These are phyloP conservation scores for Saturnispora serradocipensis DNA, from an alignment of 805 yeast species.

Conservation along the genomic window DNA sequence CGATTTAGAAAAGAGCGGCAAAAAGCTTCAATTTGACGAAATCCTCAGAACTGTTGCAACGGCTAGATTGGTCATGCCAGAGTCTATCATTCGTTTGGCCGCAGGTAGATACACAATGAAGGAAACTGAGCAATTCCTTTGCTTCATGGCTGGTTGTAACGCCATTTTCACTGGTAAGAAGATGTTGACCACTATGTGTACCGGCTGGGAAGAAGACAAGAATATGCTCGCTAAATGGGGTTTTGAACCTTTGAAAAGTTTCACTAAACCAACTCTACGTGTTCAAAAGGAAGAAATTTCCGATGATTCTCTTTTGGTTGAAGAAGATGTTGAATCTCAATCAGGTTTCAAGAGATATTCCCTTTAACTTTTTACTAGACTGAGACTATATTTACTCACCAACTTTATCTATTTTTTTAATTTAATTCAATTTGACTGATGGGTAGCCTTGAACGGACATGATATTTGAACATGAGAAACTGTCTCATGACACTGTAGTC, in stretches of 20 bases:
- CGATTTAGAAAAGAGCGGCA: constrained; percentile 31
- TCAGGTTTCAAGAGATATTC: background rate
- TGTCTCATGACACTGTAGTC: no score
- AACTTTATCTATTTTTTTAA: background rate
- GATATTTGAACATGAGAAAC: no score
- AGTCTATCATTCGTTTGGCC: constrained; percentile 59
- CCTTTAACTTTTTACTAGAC: background rate
- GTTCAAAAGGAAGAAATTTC: background rate
- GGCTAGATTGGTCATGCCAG: constrained; percentile 68
- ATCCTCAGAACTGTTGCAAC: constrained; percentile 66
- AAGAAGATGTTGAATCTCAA: background rate
- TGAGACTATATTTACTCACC: background rate
- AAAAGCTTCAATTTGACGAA: constrained; percentile 47
- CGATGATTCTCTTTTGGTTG: background rate
- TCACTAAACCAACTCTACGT: constrained; percentile 5
- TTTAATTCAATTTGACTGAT: background rate
- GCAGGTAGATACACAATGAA: constrained; percentile 80
- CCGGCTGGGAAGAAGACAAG: constrained; percentile 77
- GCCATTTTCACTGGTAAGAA: constrained; percentile 76
- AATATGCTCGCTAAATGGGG: constrained; percentile 67
- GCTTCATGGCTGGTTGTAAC: constrained; percentile 71
- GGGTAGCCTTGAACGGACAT: no score
- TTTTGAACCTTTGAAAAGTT: constrained; percentile 15
- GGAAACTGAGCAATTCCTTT: constrained; percentile 63
- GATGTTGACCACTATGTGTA: constrained; percentile 76